Evolutionary conservation across 176 grass and related monocot species (phyloP), one percentile per base, ranked within the genome.

Genomic region (Olyra latifolia): DNA sequence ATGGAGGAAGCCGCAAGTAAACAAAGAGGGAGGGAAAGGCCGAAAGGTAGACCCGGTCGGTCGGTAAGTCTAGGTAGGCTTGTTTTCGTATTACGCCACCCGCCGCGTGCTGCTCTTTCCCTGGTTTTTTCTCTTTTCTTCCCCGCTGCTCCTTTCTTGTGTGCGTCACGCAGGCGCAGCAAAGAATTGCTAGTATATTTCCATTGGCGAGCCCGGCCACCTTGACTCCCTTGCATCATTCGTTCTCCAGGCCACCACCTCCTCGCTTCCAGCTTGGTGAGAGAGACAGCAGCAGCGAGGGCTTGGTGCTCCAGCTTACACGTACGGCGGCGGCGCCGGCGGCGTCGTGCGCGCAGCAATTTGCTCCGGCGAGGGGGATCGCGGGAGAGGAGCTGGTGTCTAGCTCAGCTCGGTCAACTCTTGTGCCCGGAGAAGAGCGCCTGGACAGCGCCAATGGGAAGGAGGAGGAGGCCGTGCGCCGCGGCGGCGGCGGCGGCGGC

Each of bases 361-460:
- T 70, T 15, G 17, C 22, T 13, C 50, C 40, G 13, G 3, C 8
- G 17, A 15, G 39, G 3, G 32, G 24, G 16, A 4, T 8, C 15
- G 30, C 25, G 10, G 8, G 11, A 40, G 62, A 42, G 13, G 35
- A 43, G 62, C 35, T 14, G 45, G 10, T 5, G 1, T 16, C 48
- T 52, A 13, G 45, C 61, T 41, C 32, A 35, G 45, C 61, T 41
- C 11, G 39, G 65, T 42, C 65, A 49, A 20, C 75, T 45, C 66
- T 35, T 4, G 73, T 17, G 1, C 27, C 27, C 14, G 22, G 58
- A 61, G n/a, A 38, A 9, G 25, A 30, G 28, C 17, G 3, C 56
- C 5, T 12, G 39, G 14, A 42, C 71, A 27, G 52, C 7, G 1
- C 27, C 72, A 89, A 89, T 89, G 87, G 71, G 28, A 74, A 12